Evolutionary conservation across 179 eudicot species (phyloP).

Genomic region (Beta corolliflora): DNA sequence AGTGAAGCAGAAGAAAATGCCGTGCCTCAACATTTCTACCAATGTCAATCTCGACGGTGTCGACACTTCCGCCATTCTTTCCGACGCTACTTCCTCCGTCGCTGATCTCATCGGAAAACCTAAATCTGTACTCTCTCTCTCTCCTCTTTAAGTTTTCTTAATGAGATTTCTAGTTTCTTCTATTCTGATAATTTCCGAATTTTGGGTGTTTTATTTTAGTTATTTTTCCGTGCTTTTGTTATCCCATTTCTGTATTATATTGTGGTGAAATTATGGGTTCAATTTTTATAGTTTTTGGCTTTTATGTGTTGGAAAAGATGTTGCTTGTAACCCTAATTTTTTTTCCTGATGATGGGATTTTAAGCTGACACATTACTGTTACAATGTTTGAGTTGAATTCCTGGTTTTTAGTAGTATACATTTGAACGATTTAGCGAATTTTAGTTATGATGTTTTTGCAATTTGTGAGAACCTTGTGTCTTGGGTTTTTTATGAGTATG

Average conservation of each 20-base stretch:
- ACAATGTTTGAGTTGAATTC: too few species aligned
- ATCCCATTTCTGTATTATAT: neutral
- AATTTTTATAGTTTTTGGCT: too few species aligned
- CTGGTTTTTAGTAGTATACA: too few species aligned
- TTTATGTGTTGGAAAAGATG: too few species aligned
- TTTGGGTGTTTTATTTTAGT: neutral
- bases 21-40: constrained; percentile 50
- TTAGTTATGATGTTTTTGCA: too few species aligned
- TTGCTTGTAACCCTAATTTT: too few species aligned
- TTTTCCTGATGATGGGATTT: neutral
- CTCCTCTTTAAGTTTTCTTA: neutral
- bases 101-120: constrained; percentile 49
- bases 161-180: too few species aligned
- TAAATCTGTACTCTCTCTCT: constrained; percentile 27
- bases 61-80: constrained; percentile 50
- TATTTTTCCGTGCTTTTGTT: neutral
- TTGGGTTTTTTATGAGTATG: too few species aligned
- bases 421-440: too few species aligned
- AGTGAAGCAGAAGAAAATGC: constrained; percentile 31
- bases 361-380: too few species aligned
- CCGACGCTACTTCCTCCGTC: constrained; percentile 46
- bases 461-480: too few species aligned
- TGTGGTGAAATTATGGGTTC: neutral
- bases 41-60: constrained; percentile 48
- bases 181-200: neutral